These are phyloP conservation scores for Chamaecrista fasciculata DNA, from an alignment of 306 rosid genomes.

Conservation along the genomic window DNA sequence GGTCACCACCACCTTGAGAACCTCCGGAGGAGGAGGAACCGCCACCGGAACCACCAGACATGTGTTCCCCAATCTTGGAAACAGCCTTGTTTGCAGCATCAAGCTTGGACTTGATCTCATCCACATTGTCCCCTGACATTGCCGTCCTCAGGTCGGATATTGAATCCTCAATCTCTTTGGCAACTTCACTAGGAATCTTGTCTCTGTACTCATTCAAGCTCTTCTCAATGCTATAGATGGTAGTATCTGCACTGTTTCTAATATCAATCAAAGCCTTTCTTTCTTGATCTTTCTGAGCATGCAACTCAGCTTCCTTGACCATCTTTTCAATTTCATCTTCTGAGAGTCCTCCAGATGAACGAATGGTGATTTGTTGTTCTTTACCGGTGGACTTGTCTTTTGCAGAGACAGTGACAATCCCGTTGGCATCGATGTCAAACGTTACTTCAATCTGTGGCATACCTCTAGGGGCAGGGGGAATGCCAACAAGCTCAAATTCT, in stretches of 20 bases:
- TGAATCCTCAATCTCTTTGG: constrained; percentile 73
- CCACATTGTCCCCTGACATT: constrained; percentile 49
- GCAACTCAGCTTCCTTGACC: constrained; percentile 85
- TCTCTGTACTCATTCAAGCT: constrained; percentile 74
- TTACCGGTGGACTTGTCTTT: constrained; percentile 84
- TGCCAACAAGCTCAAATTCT: constrained; percentile 72
- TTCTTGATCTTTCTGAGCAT: constrained; percentile 83
- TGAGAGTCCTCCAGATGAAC: constrained; percentile 77
- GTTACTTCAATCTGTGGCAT: constrained; percentile 86
- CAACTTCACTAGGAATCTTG: constrained; percentile 72
- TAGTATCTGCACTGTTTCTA: constrained; percentile 76
- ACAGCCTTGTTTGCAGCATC: constrained; percentile 80
- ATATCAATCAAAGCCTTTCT: constrained; percentile 73
- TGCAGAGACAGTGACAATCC: constrained; percentile 84
- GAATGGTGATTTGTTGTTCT: constrained; percentile 84
- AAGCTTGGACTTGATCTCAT: constrained; percentile 68
- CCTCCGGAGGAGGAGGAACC: constrained; percentile 48
- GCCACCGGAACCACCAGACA: constrained; percentile 67
- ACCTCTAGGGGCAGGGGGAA: constrained; percentile 86
- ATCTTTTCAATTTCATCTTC: constrained; percentile 80
- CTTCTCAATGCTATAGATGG: constrained; percentile 80
- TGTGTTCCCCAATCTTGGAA: constrained; percentile 84
- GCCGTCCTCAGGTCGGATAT: constrained; percentile 68
- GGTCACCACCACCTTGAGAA: constrained; percentile 81
- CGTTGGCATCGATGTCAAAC: constrained; percentile 87